Conservation (phyloP, 352 stramenopile genomes). For the Globisporangium nodosum region DNA sequence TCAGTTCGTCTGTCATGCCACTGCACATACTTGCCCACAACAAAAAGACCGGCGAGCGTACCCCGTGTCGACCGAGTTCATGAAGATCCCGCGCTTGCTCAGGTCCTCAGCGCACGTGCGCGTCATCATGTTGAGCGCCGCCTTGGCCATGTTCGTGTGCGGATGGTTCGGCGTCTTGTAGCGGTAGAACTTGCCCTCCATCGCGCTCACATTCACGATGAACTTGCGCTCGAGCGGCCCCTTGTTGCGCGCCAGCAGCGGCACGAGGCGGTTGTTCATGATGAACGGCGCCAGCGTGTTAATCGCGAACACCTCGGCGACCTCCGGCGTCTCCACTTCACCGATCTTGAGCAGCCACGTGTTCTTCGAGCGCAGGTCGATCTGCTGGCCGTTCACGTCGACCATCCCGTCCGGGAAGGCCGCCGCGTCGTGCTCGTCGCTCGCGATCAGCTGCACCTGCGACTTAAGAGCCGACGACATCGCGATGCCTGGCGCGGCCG, state of each 20-base stretch:
- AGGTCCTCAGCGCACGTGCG: slow-evolving; percentile 93
- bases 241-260: slow-evolving; percentile 74
- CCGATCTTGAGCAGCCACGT: slow-evolving; percentile 95
- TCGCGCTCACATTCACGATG: slow-evolving; percentile 97
- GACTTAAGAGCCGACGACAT: slow-evolving; percentile 83
- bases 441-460: slow-evolving; percentile 72
- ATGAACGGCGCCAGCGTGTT: slow-evolving; percentile 98
- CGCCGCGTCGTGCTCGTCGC: slow-evolving; percentile 50
- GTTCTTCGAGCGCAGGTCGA: slow-evolving; percentile 93
- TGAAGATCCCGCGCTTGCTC: slow-evolving; percentile 93
- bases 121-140: slow-evolving; percentile 98
- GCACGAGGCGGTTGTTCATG: slow-evolving; percentile 92
- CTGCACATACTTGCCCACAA: neutral
- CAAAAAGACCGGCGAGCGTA: slow-evolving; percentile 18
- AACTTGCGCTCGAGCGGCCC: slow-evolving; percentile 70
- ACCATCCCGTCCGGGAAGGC: slow-evolving; percentile 73
- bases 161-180: slow-evolving; percentile 97
- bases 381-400: slow-evolving; percentile 95
- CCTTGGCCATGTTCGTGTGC: slow-evolving; percentile 98
- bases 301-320: slow-evolving; percentile 89
- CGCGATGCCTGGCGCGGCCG: slow-evolving; percentile 21
- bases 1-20: neutral
- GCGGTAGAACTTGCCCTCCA: slow-evolving; percentile 98
- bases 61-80: slow-evolving; percentile 98
- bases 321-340: slow-evolving; percentile 85